Evolutionary conservation across 371 early-diverging fungal genomes (phyloP), one percentile per base, ranked within the genome.

Genomic region (Sporodiniella umbellata): DNA sequence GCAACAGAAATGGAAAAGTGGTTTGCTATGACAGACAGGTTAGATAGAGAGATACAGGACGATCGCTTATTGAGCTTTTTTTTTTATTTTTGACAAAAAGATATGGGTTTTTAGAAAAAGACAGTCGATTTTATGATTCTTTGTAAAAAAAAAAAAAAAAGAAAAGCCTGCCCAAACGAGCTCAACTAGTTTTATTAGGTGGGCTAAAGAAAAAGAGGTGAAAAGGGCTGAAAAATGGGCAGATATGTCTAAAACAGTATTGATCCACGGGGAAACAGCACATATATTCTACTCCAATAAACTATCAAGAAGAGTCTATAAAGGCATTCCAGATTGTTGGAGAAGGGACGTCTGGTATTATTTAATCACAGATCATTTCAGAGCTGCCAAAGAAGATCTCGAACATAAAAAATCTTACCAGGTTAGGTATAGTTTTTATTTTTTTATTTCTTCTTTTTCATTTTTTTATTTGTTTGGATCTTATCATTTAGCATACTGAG

Each of bases 281-380:
- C 70, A 79, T 49, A 45, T 42, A 4, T 83, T 83, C 51, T 56
- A 42, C 35, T 43, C 54, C n/a, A 21, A 48, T 26, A 83, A 84
- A 72, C 79, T 85, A 46, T 50, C 58, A 14, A 62, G 58, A 21
- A 64, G 85, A 28, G 68, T 85, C 1, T 78, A 69, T 62, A 85
- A 85, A 62, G 83, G 85, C 12, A 78, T 85, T 37, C 85, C 85
- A 14, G 81, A 85, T 53, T 71, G 80, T 33, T 85, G 85, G 85
- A 62, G 83, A 47, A 60, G 79, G 30, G 78, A 80, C 24, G 82
- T 77, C 50, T 85, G 85, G 66, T 66, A 66, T 42, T 66, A 45
- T 38, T 19, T 62, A n/a, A 25, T 54, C 5, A 62, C 66, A 14
- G 50, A 62, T 22, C 23, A 52, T 19, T 37, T 66, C 15, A 58